Percentiles rank a stretch among this genome's conserved stretches.
Evolutionary conservation across 73 alveolate genomes (phyloP).

Genomic region (Uronychia binucleata): DNA sequence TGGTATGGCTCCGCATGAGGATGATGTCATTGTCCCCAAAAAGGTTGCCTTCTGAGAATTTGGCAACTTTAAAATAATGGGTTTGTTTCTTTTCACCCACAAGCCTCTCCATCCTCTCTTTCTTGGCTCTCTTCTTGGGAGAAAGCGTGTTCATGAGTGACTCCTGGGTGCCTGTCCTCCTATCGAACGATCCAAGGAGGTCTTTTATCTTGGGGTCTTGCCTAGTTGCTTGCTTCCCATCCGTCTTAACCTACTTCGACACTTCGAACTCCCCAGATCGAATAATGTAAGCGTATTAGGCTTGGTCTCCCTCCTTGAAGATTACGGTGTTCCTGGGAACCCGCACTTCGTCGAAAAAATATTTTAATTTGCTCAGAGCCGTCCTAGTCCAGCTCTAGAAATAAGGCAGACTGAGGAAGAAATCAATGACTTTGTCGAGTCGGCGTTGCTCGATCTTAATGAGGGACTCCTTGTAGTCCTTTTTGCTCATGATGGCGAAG

Average conservation of each 20-base stretch:
- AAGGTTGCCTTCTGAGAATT: slow-evolving; percentile 29
- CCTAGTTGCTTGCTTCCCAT: neutral
- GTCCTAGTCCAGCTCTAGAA: slow-evolving; percentile 44
- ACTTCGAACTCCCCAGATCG: slow-evolving; percentile 41
- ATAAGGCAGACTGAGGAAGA: slow-evolving; percentile 25
- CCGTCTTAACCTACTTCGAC: slow-evolving; percentile 16
- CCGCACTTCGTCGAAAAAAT: slow-evolving; percentile 16
- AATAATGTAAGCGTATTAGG: slow-evolving; percentile 20
- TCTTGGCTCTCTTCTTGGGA: neutral
- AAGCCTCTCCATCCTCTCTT: neutral
- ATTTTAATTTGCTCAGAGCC: slow-evolving; percentile 20
- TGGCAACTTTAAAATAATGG: slow-evolving; percentile 31
- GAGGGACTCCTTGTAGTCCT: slow-evolving; percentile 40
- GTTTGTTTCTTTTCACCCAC: neutral
- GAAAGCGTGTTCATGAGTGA: neutral
- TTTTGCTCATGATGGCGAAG: slow-evolving; percentile 43
- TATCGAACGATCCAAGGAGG: neutral
- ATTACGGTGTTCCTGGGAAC: slow-evolving; percentile 22
- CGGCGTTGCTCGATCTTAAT: slow-evolving; percentile 28
- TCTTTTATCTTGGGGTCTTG: neutral
- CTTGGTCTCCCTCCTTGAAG: slow-evolving; percentile 36
- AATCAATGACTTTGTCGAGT: slow-evolving; percentile 19
- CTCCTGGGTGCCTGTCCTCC: neutral
- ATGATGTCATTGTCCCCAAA: slow-evolving; percentile 49
- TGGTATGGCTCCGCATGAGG: neutral